Percentiles rank a stretch among this genome's conserved stretches.
phyloP scores from a whole-genome alignment of 1,139 yeast species.

The Taiozyma sp. region DNA sequence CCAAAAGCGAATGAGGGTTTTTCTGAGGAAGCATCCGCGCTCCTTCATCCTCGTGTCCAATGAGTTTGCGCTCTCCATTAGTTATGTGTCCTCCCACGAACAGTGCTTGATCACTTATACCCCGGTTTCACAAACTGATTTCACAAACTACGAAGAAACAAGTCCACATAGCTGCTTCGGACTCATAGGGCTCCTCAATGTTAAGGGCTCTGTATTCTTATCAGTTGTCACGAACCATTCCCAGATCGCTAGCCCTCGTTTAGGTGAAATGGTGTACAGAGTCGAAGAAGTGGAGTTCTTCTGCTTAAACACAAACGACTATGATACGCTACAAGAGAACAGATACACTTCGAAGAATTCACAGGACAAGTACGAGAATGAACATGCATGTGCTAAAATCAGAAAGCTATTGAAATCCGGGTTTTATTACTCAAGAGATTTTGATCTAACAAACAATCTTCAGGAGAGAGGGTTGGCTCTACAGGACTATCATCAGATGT shows the following conservation, averaged over 20 bases:
- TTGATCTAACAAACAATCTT: conserved; percentile 56
- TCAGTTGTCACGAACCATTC: conserved; percentile 53
- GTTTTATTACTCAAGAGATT: conserved; percentile 59
- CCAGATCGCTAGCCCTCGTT: conserved; percentile 54
- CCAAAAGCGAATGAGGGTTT: conserved; percentile 14
- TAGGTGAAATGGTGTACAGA: conserved; percentile 45
- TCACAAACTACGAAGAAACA: conserved; percentile 37
- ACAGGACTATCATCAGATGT: conserved; percentile 35
- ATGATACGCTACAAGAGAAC: conserved; percentile 35
- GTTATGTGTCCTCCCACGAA: conserved; percentile 17
- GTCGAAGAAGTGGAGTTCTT: conserved; percentile 57
- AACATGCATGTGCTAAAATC: conserved; percentile 56
- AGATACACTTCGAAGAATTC: conserved; percentile 24
- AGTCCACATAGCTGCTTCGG: conserved; percentile 42
- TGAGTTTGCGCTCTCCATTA: conserved; percentile 42
- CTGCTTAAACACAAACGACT: conserved; percentile 53
- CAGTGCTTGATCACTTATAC: conserved; percentile 46
- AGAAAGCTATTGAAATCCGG: conserved; percentile 50
- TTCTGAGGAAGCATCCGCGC: conserved; percentile 46
- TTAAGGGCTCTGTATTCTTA: conserved; percentile 49
- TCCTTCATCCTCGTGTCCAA: conserved; percentile 47
- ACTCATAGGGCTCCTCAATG: conserved; percentile 51
- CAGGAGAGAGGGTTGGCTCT: conserved; percentile 45
- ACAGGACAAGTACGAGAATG: conserved; percentile 34
- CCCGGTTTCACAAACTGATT: conserved; percentile 34